A percentile compares a stretch with the other conserved stretches of the same genome.
phyloP scores from a whole-genome alignment of 257 asterid species.

The Fraxinus cuspidata region DNA sequence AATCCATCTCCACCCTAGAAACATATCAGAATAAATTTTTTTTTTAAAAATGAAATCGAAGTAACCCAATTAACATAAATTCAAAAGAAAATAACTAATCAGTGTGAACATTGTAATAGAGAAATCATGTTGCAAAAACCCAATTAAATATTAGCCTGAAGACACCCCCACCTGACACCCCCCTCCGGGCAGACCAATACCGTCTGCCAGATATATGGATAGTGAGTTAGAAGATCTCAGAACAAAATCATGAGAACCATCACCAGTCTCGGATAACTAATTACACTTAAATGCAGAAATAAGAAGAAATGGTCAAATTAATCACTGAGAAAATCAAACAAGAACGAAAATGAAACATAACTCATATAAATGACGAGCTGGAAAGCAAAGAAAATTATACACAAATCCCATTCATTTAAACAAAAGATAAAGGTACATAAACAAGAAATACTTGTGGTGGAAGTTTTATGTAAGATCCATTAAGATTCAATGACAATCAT shows the following conservation, averaged over 20 bases:
- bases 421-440: neutral
- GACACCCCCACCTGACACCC: neutral
- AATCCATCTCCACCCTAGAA: conserved; percentile 96
- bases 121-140: conserved; percentile 7
- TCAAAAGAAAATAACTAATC: conserved; percentile 6
- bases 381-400: neutral
- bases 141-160: conserved; percentile 8
- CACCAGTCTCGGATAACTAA: neutral
- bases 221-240: neutral
- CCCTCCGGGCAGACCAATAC: neutral
- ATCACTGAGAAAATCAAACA: neutral
- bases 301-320: conserved; percentile 2
- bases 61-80: conserved; percentile 18
- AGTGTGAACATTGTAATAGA: conserved; percentile 6
- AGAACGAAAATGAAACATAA: conserved; percentile 13
- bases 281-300: neutral
- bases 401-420: neutral
- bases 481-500: neutral
- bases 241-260: neutral
- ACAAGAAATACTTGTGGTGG: neutral
- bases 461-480: conserved; percentile 6
- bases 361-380: neutral
- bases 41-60: conserved; percentile 21
- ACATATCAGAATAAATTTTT: conserved; percentile 28
- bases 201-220: conserved; percentile 5